Conservation (phyloP, 225 moss, liverwort and hornwort species). For the Marchantia paleacea region DNA sequence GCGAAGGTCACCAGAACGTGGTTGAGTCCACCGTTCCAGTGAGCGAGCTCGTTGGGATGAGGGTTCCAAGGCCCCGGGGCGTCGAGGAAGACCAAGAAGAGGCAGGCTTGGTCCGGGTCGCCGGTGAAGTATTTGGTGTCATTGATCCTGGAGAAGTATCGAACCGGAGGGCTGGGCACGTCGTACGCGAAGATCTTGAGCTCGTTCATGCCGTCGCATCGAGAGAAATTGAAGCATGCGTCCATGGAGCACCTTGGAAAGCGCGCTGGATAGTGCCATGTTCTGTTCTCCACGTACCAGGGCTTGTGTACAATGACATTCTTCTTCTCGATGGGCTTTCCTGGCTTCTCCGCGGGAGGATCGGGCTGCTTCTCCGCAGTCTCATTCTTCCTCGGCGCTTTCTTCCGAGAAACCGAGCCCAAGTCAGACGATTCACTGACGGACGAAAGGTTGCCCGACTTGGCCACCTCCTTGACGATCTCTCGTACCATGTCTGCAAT, state of each 20-base stretch:
- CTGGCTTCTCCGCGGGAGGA: neutral
- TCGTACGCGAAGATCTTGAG: conserved; percentile 59
- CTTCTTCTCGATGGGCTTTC: neutral
- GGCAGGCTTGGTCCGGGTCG: conserved; percentile 62
- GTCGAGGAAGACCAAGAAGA: conserved; percentile 74
- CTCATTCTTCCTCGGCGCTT: neutral
- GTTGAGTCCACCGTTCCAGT: conserved; percentile 77
- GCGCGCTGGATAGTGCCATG: conserved; percentile 57
- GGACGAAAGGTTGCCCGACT: neutral
- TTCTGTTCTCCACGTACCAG: conserved; percentile 54
- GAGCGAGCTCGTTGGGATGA: conserved; percentile 45
- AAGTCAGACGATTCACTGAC: neutral
- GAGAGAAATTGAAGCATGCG: conserved; percentile 69
- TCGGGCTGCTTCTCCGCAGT: neutral
- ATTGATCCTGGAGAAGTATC: conserved; percentile 61
- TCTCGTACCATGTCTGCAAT: conserved; percentile 16
- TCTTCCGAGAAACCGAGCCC: neutral
- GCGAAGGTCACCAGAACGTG: conserved; percentile 67
- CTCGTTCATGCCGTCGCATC: conserved; percentile 53
- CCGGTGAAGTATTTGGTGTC: conserved; percentile 52
- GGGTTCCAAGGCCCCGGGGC: conserved; percentile 44
- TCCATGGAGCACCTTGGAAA: conserved; percentile 80
- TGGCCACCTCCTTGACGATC: conserved; percentile 17
- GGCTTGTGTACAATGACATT: conserved; percentile 27
- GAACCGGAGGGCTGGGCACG: conserved; percentile 41